Evolutionary conservation across 2,329 filamentous ascomycete genomes (phyloP).

Genomic region (Claviceps digitariae): DNA sequence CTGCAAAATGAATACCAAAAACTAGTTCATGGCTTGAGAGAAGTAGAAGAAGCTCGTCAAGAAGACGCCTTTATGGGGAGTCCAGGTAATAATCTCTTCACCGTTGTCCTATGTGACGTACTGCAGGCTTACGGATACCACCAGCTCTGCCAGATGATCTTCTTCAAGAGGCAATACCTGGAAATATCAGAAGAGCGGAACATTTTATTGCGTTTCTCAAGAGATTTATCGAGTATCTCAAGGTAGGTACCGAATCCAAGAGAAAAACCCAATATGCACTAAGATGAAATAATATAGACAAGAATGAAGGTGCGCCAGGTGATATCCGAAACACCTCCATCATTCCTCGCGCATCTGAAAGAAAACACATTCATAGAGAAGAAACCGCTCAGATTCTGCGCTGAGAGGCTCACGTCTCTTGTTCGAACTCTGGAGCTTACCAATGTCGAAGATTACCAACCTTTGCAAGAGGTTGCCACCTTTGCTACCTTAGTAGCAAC

Average conservation of each 20-base stretch:
- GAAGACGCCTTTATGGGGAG: conserved; percentile 98
- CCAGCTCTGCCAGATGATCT: conserved; percentile 77
- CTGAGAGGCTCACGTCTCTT: conserved; percentile 84
- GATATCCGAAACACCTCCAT: conserved; percentile 91
- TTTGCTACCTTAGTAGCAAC: conserved; percentile 94
- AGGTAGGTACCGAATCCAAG: conserved; percentile 27
- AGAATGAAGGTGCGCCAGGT: conserved; percentile 97
- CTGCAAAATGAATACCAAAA: conserved; percentile 92
- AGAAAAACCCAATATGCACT: background rate
- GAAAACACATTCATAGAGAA: conserved; percentile 97
- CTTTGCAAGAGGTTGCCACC: conserved; percentile 91
- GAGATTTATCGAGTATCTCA: conserved; percentile 93
- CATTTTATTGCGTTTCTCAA: conserved; percentile 94
- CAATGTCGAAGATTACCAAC: conserved; percentile 96
- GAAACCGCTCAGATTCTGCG: conserved; percentile 88
- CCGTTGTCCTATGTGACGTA: background rate
- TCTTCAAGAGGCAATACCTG: conserved; percentile 87
- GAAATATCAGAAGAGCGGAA: conserved; percentile 89
- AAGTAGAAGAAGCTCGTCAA: conserved; percentile 76
- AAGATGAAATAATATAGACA: conserved; percentile 37
- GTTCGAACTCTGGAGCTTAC: conserved; percentile 91
- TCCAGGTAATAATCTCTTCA: conserved; percentile 35
- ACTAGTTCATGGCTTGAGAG: conserved; percentile 78
- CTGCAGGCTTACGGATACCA: conserved; percentile 9
- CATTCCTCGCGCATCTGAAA: conserved; percentile 82